phyloP scores from a whole-genome alignment of 1,284 basidiomycete genomes.

The Thelephora terrestris region DNA sequence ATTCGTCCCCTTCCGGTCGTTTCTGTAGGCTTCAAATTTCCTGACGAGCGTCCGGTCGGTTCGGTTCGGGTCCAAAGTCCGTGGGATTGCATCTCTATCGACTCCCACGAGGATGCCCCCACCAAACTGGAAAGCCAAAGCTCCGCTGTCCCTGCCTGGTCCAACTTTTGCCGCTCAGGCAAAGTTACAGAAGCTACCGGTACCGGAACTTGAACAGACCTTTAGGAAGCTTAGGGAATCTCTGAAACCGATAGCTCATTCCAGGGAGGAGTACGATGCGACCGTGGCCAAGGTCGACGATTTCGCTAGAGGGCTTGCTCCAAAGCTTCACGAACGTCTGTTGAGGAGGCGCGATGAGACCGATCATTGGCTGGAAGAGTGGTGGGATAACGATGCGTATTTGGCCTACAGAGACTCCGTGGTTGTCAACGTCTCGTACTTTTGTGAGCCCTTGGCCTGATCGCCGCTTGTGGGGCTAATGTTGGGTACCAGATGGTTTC shows the following conservation, averaged over 20 bases:
- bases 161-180: slow-evolving; percentile 31
- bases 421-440: slow-evolving; percentile 77
- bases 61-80: too few relatives aligned
- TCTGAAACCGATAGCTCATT: slow-evolving; percentile 56
- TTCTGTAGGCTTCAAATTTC: too few relatives aligned
- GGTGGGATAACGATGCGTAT: slow-evolving; percentile 74
- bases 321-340: slow-evolving; percentile 48
- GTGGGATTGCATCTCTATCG: too few relatives aligned
- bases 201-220: slow-evolving; percentile 49
- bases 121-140: slow-evolving; percentile 32
- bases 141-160: slow-evolving; percentile 28
- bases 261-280: slow-evolving; percentile 41
- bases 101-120: too few relatives aligned
- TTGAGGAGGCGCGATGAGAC: slow-evolving; percentile 36
- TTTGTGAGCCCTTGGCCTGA: slow-evolving; percentile 42
- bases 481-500: slow-evolving; percentile 51
- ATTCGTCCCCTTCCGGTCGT: too few relatives aligned
- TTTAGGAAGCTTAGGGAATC: slow-evolving; percentile 48
- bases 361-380: slow-evolving; percentile 68
- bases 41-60: too few relatives aligned
- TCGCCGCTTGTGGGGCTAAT: background rate
- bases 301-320: slow-evolving; percentile 42
- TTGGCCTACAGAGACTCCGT: slow-evolving; percentile 70
- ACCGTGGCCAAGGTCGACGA: slow-evolving; percentile 51
- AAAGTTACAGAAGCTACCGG: slow-evolving; percentile 50